phyloP scores from a whole-genome alignment of 805 yeast genomes.

The Pichia paraexigua region DNA sequence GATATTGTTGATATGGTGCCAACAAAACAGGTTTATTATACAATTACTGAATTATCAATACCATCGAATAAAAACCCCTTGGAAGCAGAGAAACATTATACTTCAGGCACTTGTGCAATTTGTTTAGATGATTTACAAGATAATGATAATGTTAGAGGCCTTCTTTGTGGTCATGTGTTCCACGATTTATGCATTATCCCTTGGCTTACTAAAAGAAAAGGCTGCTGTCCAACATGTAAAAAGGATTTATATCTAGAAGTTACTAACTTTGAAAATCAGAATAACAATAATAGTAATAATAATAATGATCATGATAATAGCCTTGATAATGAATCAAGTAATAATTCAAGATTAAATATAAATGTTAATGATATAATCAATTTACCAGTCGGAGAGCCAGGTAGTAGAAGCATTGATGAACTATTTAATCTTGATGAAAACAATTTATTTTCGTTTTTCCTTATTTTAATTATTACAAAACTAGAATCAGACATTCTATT shows the following conservation, averaged over 20 bases:
- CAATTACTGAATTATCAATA: conserved; percentile 2
- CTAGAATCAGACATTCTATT: conserved; percentile 14
- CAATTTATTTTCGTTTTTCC: conserved; percentile 7
- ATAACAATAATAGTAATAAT: conserved; percentile 1
- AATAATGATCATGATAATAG: background rate
- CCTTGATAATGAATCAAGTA: no score
- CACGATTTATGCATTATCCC: conserved; percentile 76
- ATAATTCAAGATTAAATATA: background rate
- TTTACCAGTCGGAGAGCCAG: conserved; percentile 7
- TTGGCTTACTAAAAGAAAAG: conserved; percentile 68
- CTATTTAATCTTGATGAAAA: conserved; percentile 7
- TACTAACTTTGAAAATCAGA: conserved; percentile 7
- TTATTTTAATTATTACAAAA: conserved; percentile 8
- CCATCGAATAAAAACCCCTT: conserved; percentile 1
- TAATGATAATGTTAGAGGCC: conserved; percentile 59
- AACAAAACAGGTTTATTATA: background rate
- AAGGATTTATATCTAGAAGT: conserved; percentile 35
- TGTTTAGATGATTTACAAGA: conserved; percentile 62
- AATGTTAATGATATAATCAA: conserved; percentile 1
- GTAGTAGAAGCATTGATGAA: conserved; percentile 21
- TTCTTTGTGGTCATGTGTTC: conserved; percentile 77
- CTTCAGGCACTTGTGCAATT: conserved; percentile 70
- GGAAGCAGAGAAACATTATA: conserved; percentile 34
- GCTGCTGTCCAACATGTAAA: conserved; percentile 81
- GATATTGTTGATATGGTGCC: conserved; percentile 11